Evolutionary conservation across 352 stramenopile genomes (phyloP), one percentile per base, ranked within the genome.

Genomic region (Globisporangium uncinulatum): DNA sequence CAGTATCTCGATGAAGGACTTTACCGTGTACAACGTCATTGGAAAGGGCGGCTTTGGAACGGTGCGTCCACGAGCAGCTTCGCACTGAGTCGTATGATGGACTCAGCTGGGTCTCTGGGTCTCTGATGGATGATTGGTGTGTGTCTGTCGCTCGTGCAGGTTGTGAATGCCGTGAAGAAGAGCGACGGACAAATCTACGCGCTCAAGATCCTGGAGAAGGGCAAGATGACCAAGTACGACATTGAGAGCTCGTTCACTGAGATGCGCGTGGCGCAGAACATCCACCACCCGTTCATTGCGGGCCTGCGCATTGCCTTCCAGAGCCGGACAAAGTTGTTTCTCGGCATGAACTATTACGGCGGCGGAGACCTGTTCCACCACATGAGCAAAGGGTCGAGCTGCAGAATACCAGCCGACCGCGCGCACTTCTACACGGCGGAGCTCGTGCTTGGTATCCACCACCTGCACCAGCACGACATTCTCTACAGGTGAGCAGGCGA

Each of bases 401-500:
- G 83, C 45, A 72, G 82, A 62, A 93, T 95, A 84, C 78, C 80
- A 4, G 66, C 79, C 4, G 70, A 87, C 32, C 85, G 89, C 10
- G 86, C 87, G 9, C 86, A 94, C 62, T 95, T 98, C 63, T 98
- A 98, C 71, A 87, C 86, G 39, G 94, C 94, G 7, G 94, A 98
- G 65, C 75, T 98, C 44, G 85, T 94, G 37, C 69, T 97, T 8
- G 94, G 84, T 29, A 94, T 98, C 57, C 87, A 95, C 54, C 89
- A 97, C 51, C 69, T 98, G 61, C 94, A 98, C 68, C 76, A 96
- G 51, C 86, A 95, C 63, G 83, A 98, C 65, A 98, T 98, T 72
- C 76, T 98, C 10, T 98, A 98, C 71, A 74, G 87, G 75, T 85
- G 31, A 19, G n/a, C 13, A 13, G 2, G 15, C 11, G 13, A 17